These are phyloP conservation scores for Sporothrix phasma DNA, from an alignment of 2,329 filamentous ascomycete genomes.

Conservation along the genomic window DNA sequence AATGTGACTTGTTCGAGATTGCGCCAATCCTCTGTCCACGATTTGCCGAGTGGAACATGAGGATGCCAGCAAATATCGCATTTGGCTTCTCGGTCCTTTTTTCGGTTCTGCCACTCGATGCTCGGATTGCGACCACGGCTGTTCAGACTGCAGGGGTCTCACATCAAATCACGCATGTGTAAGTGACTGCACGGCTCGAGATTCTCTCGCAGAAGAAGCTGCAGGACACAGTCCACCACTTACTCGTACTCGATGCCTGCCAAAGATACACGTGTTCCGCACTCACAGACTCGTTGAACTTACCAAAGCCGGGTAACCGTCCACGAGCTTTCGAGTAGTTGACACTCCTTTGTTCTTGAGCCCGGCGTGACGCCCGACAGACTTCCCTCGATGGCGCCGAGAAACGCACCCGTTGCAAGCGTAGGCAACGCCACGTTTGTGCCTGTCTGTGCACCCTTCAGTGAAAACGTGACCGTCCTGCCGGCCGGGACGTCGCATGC, in stretches of 20 bases:
- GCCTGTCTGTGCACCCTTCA: not conserved
- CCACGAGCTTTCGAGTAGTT: no score
- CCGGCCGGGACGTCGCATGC: not conserved
- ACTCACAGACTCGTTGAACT: not conserved
- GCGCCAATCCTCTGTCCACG: not conserved
- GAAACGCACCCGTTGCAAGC: not conserved
- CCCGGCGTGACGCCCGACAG: not conserved
- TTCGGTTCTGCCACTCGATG: not conserved
- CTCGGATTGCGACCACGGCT: not conserved
- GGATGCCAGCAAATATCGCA: not conserved
- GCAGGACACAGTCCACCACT: not conserved
- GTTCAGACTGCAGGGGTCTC: not conserved
- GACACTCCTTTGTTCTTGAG: not conserved
- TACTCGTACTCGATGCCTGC: not conserved
- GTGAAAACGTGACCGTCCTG: slow-evolving; percentile 3
- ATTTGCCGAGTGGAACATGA: not conserved
- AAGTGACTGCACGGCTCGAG: not conserved
- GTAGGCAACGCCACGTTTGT: slow-evolving; percentile 1
- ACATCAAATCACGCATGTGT: not conserved
- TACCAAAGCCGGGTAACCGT: not conserved
- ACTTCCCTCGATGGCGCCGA: not conserved
- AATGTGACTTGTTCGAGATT: not conserved
- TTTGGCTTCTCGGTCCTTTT: not conserved
- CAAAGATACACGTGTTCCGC: not conserved
- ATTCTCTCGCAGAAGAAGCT: not conserved